Evolutionary conservation across 2,329 filamentous ascomycete genomes (phyloP).

Genomic region (Phyllosticta paracitricarpa): DNA sequence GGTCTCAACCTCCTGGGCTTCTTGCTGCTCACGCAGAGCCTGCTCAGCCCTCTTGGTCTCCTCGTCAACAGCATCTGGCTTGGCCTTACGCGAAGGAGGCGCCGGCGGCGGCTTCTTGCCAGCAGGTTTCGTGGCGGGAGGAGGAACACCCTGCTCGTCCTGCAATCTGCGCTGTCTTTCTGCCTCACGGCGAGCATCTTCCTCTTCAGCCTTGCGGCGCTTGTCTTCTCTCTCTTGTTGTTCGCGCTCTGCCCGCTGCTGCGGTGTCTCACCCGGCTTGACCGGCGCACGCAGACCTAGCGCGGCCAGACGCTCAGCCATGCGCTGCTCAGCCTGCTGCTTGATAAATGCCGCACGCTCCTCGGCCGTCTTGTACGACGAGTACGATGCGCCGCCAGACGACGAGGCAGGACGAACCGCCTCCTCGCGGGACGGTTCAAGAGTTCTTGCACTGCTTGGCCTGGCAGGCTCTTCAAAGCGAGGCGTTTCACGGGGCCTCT

Average conservation of each 20-base stretch:
- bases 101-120: constrained; percentile 50
- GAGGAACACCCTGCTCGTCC: constrained; percentile 60
- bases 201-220: constrained; percentile 80
- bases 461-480: constrained; percentile 26
- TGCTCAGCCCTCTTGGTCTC: constrained; percentile 51
- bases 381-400: constrained; percentile 59
- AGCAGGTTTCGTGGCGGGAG: constrained; percentile 35
- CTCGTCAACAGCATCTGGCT: constrained; percentile 48
- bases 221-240: constrained; percentile 79
- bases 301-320: constrained; percentile 90
- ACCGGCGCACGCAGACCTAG: constrained; percentile 77
- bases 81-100: constrained; percentile 65
- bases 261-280: constrained; percentile 69
- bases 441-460: constrained; percentile 21
- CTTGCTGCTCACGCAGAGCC: constrained; percentile 57
- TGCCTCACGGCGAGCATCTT: constrained; percentile 78
- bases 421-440: constrained; percentile 41
- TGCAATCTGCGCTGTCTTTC: constrained; percentile 76
- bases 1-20: constrained; percentile 63
- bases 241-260: constrained; percentile 82
- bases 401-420: constrained; percentile 46
- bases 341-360: constrained; percentile 94
- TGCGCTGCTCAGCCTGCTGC: constrained; percentile 91
- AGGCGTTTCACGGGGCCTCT: constrained; percentile 25
- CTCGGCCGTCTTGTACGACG: constrained; percentile 80